These are phyloP conservation scores for Cyclotella sp. DNA, from an alignment of 108 stramenopile genomes.

Conservation along the genomic window DNA sequence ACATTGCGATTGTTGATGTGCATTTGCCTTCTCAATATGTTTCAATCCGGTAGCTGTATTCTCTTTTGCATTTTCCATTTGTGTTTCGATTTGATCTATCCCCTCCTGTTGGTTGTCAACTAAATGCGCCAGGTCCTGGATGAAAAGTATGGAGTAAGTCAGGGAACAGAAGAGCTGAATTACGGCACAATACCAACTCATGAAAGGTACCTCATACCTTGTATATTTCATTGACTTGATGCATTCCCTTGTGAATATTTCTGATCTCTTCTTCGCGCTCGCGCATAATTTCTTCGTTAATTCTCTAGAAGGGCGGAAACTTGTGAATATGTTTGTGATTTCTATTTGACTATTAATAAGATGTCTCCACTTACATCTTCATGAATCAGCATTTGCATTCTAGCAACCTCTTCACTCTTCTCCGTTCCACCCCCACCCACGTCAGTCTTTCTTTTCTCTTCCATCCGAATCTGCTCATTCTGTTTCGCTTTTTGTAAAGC, in stretches of 20 bases:
- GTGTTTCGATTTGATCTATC: slow-evolving; percentile 82
- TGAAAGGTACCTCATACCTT: slow-evolving; percentile 42
- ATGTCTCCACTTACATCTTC: slow-evolving; percentile 66
- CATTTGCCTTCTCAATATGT: slow-evolving; percentile 88
- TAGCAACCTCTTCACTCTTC: slow-evolving; percentile 44
- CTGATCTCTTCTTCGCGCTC: slow-evolving; percentile 91
- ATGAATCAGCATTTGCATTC: slow-evolving; percentile 74
- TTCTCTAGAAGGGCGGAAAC: slow-evolving; percentile 38
- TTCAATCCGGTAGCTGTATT: slow-evolving; percentile 83
- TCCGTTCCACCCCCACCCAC: slow-evolving; percentile 5
- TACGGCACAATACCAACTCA: not conserved
- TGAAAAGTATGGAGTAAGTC: not conserved
- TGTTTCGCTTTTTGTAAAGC: slow-evolving; percentile 26
- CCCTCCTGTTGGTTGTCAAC: slow-evolving; percentile 89
- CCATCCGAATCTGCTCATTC: slow-evolving; percentile 18
- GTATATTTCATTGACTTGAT: slow-evolving; percentile 93
- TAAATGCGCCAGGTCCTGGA: slow-evolving; percentile 78
- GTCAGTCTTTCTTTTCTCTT: slow-evolving; percentile 4
- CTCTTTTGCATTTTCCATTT: slow-evolving; percentile 81
- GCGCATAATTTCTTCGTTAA: slow-evolving; percentile 85
- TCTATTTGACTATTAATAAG: not conserved
- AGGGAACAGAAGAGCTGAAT: not conserved
- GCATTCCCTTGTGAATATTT: slow-evolving; percentile 88
- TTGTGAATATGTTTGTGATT: not conserved
- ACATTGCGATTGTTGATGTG: slow-evolving; percentile 44